These are phyloP conservation scores for Penicillium vulpinum DNA, from an alignment of 2,329 filamentous ascomycete species.

Conservation along the genomic window DNA sequence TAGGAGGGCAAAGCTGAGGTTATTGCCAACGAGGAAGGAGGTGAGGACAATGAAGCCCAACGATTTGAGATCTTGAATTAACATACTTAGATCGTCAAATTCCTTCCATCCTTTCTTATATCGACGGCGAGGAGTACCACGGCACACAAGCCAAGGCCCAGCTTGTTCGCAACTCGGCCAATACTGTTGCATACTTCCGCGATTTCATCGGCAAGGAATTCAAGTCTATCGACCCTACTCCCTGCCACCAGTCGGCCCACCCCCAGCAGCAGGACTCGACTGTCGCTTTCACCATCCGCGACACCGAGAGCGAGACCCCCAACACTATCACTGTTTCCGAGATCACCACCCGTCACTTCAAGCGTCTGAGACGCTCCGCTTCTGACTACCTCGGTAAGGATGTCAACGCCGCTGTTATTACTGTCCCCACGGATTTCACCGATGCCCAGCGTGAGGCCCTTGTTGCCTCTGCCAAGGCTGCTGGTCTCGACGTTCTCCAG, in stretches of 20 bases:
- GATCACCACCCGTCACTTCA: constrained; percentile 79
- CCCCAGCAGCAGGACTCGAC: constrained; percentile 71
- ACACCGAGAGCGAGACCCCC: constrained; percentile 64
- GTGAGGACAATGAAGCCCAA: constrained; percentile 51
- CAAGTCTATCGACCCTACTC: constrained; percentile 93
- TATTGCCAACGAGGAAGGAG: constrained; percentile 98
- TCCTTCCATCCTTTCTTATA: constrained; percentile 88
- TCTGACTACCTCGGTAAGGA: constrained; percentile 90
- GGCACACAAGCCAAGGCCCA: constrained; percentile 93
- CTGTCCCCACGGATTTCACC: constrained; percentile 88
- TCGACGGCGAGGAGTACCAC: constrained; percentile 94
- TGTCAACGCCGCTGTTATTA: constrained; percentile 92
- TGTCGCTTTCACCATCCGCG: constrained; percentile 80
- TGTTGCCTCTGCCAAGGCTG: constrained; percentile 72
- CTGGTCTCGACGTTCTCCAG: constrained; percentile 86
- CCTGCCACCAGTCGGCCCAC: constrained; percentile 90
- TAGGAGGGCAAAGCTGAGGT: constrained; percentile 93
- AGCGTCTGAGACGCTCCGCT: constrained; percentile 76
- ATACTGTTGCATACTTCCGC: constrained; percentile 94
- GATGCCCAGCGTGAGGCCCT: constrained; percentile 84
- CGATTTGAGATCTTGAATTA: constrained; percentile 17
- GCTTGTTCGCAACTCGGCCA: constrained; percentile 85
- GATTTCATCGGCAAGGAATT: constrained; percentile 95
- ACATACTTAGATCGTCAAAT: constrained; percentile 80
- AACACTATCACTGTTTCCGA: constrained; percentile 77